Evolutionary conservation across 2,329 filamentous ascomycete genomes (phyloP).

Genomic region (Acarospora socialis): DNA sequence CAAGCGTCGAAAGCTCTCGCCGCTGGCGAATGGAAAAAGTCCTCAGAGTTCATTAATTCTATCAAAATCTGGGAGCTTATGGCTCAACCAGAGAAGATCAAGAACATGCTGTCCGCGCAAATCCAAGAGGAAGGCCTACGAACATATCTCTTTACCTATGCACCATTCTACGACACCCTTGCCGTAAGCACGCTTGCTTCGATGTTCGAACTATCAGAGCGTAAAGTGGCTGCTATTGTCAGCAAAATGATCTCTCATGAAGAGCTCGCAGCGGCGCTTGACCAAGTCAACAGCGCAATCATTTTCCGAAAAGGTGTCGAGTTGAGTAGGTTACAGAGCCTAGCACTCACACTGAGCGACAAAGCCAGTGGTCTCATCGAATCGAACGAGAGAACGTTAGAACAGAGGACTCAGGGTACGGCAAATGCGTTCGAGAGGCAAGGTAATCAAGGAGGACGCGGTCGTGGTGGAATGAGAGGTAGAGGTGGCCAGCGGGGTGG

Average conservation of each 20-base stretch:
- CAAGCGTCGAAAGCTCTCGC: slow-evolving; percentile 95
- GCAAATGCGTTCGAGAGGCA: slow-evolving; percentile 91
- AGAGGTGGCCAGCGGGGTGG: slow-evolving; percentile 33
- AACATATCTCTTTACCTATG: slow-evolving; percentile 98
- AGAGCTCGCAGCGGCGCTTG: slow-evolving; percentile 86
- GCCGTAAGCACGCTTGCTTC: slow-evolving; percentile 67
- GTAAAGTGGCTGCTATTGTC: slow-evolving; percentile 87
- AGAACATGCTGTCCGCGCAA: slow-evolving; percentile 91
- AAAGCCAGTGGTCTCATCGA: slow-evolving; percentile 95
- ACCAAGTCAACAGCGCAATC: slow-evolving; percentile 93
- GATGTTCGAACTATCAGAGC: slow-evolving; percentile 89
- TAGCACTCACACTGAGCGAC: slow-evolving; percentile 86
- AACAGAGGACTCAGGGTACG: slow-evolving; percentile 92
- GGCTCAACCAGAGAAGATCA: slow-evolving; percentile 83
- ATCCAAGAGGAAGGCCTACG: slow-evolving; percentile 97
- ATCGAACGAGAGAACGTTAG: slow-evolving; percentile 90
- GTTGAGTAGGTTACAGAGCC: slow-evolving; percentile 84
- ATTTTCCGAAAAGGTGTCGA: slow-evolving; percentile 99
- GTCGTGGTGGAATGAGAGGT: slow-evolving; percentile 48
- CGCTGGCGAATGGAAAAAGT: slow-evolving; percentile 97
- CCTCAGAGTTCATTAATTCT: slow-evolving; percentile 79
- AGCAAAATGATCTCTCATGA: slow-evolving; percentile 99
- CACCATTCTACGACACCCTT: slow-evolving; percentile 96
- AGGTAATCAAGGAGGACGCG: slow-evolving; percentile 59
- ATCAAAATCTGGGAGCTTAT: slow-evolving; percentile 99